Evolutionary conservation across 2,329 filamentous ascomycete genomes (phyloP).

Genomic region (Escovopsis sp.): DNA sequence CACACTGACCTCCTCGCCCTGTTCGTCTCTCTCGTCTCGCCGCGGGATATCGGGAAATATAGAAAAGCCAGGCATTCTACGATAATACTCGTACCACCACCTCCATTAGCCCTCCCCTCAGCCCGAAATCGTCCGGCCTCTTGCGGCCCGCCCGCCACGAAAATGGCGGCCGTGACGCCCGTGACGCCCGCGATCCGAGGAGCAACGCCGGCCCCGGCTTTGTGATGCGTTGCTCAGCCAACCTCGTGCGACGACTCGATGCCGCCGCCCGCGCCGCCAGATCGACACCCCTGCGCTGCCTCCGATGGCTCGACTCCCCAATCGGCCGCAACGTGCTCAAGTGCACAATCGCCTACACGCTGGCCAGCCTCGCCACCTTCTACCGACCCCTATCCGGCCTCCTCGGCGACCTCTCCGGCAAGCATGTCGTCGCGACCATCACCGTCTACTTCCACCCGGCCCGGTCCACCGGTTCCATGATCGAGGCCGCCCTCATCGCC

Average conservation of each 20-base stretch:
- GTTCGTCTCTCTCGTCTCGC: too few species aligned
- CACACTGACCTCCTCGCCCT: too few species aligned
- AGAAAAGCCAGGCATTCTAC: too few species aligned
- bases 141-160: background rate
- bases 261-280: conserved; percentile 1
- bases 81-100: too few species aligned
- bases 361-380: conserved; percentile 73
- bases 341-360: conserved; percentile 70
- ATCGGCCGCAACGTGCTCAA: conserved; percentile 66
- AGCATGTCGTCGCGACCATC: conserved; percentile 79
- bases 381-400: conserved; percentile 53
- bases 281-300: conserved; percentile 2
- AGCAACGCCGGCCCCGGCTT: background rate
- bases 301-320: conserved; percentile 46
- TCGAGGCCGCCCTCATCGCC: conserved; percentile 62
- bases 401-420: conserved; percentile 71
- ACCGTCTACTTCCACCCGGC: conserved; percentile 87
- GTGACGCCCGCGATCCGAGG: background rate
- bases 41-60: too few species aligned
- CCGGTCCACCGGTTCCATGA: conserved; percentile 69
- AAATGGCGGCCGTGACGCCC: background rate
- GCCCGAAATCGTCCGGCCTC: too few species aligned
- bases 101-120: too few species aligned
- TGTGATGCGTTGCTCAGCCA: conserved; percentile 1
- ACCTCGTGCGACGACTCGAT: conserved; percentile 1